Conservation (phyloP, 208 protist genomes). For the Leishmania tropica region DNA sequence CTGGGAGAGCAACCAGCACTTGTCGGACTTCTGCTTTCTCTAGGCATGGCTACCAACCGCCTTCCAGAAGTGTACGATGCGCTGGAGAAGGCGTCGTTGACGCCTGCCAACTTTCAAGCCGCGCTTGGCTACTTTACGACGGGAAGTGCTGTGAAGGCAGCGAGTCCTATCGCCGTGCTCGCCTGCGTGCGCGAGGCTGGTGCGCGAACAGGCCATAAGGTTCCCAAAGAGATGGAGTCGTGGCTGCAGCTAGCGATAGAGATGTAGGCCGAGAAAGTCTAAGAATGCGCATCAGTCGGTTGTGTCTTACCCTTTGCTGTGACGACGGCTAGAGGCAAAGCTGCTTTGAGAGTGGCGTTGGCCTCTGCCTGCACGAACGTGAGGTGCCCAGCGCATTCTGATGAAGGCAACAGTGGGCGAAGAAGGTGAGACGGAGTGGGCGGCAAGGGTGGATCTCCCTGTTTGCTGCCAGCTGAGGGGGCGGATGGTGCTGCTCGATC, state of each 20-base stretch:
- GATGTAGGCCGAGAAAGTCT: constrained; percentile 6
- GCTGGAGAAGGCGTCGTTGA: constrained; percentile 31
- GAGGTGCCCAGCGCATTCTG: not conserved
- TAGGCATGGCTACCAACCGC: constrained; percentile 10
- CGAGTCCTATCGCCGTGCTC: constrained; percentile 43
- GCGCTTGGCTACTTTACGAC: constrained; percentile 42
- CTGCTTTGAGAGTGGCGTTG: not conserved
- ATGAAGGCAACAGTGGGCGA: not conserved
- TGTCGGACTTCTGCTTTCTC: constrained; percentile 16
- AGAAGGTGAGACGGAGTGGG: not conserved
- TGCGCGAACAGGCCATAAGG: constrained; percentile 23
- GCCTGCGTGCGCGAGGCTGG: constrained; percentile 46
- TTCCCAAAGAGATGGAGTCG: constrained; percentile 50
- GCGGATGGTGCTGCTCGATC: not conserved
- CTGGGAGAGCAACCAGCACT: constrained; percentile 10
- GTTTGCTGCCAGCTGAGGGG: not conserved
- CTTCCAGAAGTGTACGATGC: constrained; percentile 23
- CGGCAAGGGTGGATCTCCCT: not conserved
- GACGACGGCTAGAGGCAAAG: not conserved
- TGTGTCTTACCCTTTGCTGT: not conserved
- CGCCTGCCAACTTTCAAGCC: constrained; percentile 32
- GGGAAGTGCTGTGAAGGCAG: constrained; percentile 20
- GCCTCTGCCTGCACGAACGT: not conserved
- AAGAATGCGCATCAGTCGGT: not conserved
- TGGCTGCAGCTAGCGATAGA: constrained; percentile 61